These are phyloP conservation scores for Trichaptum fuscoviolaceum DNA, from an alignment of 768 basidiomycete species.

Conservation along the genomic window DNA sequence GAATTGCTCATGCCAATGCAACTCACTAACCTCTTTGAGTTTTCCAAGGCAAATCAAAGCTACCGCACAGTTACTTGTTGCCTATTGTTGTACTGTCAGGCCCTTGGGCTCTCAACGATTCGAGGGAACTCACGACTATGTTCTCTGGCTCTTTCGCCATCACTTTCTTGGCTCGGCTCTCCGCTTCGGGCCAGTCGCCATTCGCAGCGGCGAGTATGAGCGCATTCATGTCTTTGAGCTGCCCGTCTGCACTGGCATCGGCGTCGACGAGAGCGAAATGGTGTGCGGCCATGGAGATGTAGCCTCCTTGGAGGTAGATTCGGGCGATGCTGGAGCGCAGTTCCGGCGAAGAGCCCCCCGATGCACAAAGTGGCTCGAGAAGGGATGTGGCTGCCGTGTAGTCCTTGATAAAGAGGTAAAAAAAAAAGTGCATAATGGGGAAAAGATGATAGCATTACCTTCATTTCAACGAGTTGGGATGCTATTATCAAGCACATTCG, in stretches of 20 bases:
- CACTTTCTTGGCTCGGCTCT: slow-evolving; percentile 35
- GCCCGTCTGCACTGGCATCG: slow-evolving; percentile 35
- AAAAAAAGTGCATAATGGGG: not conserved
- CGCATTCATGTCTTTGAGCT: slow-evolving; percentile 52
- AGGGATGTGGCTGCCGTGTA: slow-evolving; percentile 61
- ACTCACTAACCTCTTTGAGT: slow-evolving; percentile 53
- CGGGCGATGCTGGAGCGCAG: slow-evolving; percentile 68
- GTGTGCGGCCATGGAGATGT: slow-evolving; percentile 50
- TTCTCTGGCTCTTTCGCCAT: slow-evolving; percentile 54
- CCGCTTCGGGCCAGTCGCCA: slow-evolving; percentile 63
- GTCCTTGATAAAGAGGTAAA: slow-evolving; percentile 35
- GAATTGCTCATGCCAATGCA: not conserved
- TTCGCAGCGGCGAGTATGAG: slow-evolving; percentile 61
- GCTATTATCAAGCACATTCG: slow-evolving; percentile 75
- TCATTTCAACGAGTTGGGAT: slow-evolving; percentile 81
- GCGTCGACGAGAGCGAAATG: slow-evolving; percentile 51
- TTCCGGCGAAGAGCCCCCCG: slow-evolving; percentile 38
- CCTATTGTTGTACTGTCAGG: slow-evolving; percentile 30
- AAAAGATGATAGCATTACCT: slow-evolving; percentile 36
- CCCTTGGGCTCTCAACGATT: not conserved
- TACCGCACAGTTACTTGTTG: slow-evolving; percentile 75
- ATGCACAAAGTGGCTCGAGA: slow-evolving; percentile 58
- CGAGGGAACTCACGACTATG: slow-evolving; percentile 41
- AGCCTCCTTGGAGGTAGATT: slow-evolving; percentile 70
- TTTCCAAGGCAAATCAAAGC: slow-evolving; percentile 65